These are phyloP conservation scores for Aspergillus ruber DNA, from an alignment of 2,329 filamentous ascomycete genomes.

Conservation along the genomic window DNA sequence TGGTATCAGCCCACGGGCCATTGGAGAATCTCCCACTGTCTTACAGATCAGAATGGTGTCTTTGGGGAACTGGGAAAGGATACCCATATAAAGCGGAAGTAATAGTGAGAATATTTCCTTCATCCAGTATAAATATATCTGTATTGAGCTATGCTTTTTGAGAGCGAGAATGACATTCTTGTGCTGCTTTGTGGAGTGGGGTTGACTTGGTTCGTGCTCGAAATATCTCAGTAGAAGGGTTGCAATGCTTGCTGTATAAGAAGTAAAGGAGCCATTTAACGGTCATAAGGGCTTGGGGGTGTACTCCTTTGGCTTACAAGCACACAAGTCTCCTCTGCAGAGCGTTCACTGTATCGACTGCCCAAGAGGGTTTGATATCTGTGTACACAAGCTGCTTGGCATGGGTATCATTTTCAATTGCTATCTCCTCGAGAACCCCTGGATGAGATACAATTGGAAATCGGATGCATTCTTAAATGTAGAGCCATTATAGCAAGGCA, in stretches of 20 bases:
- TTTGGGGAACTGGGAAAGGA: not conserved
- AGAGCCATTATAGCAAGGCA: not conserved
- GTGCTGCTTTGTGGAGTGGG: not conserved
- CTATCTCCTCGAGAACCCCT: not conserved
- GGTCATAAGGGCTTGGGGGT: not conserved
- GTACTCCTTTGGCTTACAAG: not conserved
- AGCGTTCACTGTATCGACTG: not conserved
- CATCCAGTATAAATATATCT: not conserved
- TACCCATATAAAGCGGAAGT: not conserved
- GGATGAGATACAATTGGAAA: not conserved
- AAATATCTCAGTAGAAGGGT: not conserved
- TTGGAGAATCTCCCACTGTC: not conserved
- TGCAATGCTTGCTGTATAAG: not conserved
- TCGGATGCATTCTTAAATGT: not conserved
- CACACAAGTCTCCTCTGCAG: not conserved
- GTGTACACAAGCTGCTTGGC: not conserved
- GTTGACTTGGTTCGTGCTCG: not conserved
- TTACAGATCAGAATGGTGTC: not conserved
- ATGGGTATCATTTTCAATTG: not conserved
- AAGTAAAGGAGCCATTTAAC: too few relatives aligned
- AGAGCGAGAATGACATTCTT: not conserved
- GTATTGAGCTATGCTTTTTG: not conserved
- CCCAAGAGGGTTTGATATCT: not conserved
- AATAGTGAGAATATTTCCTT: not conserved
- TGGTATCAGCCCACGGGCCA: not conserved